Conservation (phyloP, 495 filamentous ascomycete genomes). For the Tuber aestivum region DNA sequence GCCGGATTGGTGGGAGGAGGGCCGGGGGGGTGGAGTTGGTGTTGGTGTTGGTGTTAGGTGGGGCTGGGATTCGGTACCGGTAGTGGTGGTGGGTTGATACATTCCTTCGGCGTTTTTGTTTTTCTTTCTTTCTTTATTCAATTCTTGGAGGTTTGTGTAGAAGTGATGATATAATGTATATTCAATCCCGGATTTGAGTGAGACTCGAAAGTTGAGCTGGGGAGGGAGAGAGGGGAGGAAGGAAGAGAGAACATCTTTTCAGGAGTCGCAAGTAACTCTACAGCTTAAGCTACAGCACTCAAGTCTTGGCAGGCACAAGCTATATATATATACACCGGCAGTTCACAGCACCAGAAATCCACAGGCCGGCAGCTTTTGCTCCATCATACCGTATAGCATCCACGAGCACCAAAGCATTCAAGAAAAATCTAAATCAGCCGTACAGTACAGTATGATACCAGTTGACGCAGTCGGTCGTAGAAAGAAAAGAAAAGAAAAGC, state of each 20-base stretch:
- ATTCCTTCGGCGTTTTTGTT: not conserved
- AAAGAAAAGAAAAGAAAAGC: too few species aligned
- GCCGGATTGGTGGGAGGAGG: slow-evolving; percentile 35
- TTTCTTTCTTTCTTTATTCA: not conserved
- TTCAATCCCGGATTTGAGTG: not conserved
- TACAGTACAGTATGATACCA: too few species aligned
- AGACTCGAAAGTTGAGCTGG: not conserved
- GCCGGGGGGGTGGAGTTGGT: not conserved
- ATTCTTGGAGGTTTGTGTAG: not conserved
- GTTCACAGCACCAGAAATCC: too few species aligned
- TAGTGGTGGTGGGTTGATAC: not conserved
- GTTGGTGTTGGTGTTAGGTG: not conserved
- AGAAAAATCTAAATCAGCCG: not conserved
- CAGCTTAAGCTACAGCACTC: not conserved
- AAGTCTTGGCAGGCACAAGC: slow-evolving; percentile 3
- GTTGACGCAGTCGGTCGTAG: too few species aligned
- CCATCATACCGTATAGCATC: not conserved
- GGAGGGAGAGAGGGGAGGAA: not conserved
- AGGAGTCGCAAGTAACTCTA: not conserved
- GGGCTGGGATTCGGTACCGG: not conserved
- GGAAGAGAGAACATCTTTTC: not conserved
- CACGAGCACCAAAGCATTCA: not conserved
- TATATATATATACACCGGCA: not conserved
- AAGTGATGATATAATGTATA: not conserved
- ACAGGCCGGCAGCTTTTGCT: too few species aligned